Conservation (phyloP, 257 asterid species). For the Salvia splendens region DNA sequence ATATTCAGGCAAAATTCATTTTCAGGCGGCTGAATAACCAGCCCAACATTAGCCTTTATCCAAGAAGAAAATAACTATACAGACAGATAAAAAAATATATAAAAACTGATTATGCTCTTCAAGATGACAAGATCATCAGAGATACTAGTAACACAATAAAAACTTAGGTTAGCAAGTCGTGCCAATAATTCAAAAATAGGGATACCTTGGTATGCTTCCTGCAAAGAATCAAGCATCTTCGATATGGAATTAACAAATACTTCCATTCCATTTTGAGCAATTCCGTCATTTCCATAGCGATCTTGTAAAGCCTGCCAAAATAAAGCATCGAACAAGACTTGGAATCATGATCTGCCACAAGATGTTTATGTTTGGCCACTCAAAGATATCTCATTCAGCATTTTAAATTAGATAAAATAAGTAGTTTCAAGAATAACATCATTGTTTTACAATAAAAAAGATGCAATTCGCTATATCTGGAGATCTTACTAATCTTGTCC, state of each 20-base stretch:
- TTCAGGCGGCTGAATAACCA: slow-evolving; percentile 11
- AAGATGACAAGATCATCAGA: slow-evolving; percentile 2
- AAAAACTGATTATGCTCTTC: no score
- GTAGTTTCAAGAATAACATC: neutral
- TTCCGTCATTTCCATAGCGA: slow-evolving; percentile 59
- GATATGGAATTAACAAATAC: slow-evolving; percentile 62
- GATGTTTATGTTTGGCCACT: neutral
- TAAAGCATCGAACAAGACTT: slow-evolving; percentile 21
- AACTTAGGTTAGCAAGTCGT: slow-evolving; percentile 4
- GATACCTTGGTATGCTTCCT: slow-evolving; percentile 62
- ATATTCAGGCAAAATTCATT: slow-evolving; percentile 12
- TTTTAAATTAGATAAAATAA: slow-evolving; percentile 18
- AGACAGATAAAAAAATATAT: no score
- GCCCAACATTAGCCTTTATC: slow-evolving; percentile 5
- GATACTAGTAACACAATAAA: neutral
- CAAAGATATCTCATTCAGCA: slow-evolving; percentile 3
- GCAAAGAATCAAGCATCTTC: slow-evolving; percentile 65
- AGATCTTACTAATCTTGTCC: slow-evolving; percentile 21
- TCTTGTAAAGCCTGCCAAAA: slow-evolving; percentile 64
- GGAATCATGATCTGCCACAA: slow-evolving; percentile 11
- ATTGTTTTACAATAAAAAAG: slow-evolving; percentile 16
- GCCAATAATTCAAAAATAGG: slow-evolving; percentile 19
- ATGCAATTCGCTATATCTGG: slow-evolving; percentile 16
- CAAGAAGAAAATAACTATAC: slow-evolving; percentile 1
- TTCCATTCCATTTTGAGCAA: slow-evolving; percentile 57